Evolutionary conservation across 192 early-diverging fungal genomes (phyloP), one percentile per base, ranked within the genome.

Genomic region (Coemansia sp.): DNA sequence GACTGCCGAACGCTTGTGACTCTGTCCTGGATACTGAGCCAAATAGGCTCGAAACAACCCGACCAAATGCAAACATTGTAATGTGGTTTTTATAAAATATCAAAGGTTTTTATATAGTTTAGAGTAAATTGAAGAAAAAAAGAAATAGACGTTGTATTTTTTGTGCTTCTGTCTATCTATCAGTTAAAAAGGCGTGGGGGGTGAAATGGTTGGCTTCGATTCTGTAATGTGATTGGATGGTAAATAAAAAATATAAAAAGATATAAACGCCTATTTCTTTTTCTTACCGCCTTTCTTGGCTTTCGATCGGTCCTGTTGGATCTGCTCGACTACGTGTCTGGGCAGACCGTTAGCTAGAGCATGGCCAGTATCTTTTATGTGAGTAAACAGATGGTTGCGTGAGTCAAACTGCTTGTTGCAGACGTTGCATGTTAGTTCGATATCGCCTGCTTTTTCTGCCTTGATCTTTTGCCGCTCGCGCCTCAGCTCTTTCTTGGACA

Each of bases 361-460:
- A 67, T 98, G 95, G 11, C 92, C 91, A 11, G 87, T 89, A 18
- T 78, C 77, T 35, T 88, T 84, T 27, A 97, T 89, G 58, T 98
- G 95, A 1, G 81, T 69, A 72, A 97, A 98, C 1, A 98, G 72
- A 59, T 87, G 83, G 59, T 89, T 95, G 40, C 90, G 83, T 18
- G 87, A 80, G 9, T 75, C 46, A 69, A 93, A 98, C n/a, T 46
- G 62, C 19, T 75, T 66, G 15, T 39, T 38, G 66, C 95, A 98
- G 0, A 92, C 85, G 55, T 91, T 89, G 73, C 95, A 98, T 2
- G 34, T 50, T n/a, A 77, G 42, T 35, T 64, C 59, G 25, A 28
- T 32, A 22, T 17, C 46, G 17, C 29, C 46, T 27, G 50, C 38
- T 53, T 76, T 55, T 26, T 74, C 50, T 8, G 64, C 49, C 49